These are phyloP conservation scores for Rhypophila decipiens DNA, from an alignment of 495 filamentous ascomycete species.

Conservation along the genomic window DNA sequence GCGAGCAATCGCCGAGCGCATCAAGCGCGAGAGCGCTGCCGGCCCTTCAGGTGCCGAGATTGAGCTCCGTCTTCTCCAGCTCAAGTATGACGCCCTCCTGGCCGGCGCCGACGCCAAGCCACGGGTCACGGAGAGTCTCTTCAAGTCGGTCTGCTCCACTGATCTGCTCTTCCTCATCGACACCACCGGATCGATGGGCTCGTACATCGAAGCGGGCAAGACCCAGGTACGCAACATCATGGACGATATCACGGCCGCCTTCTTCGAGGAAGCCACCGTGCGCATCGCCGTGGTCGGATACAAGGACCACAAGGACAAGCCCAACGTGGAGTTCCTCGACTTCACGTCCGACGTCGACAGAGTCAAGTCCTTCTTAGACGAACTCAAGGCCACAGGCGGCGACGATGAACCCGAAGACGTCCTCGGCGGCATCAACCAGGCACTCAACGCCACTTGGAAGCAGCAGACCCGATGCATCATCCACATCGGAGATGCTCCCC, in stretches of 20 bases:
- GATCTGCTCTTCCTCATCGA: conserved; percentile 37
- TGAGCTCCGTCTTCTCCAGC: conserved; percentile 16
- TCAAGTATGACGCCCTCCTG: conserved; percentile 14
- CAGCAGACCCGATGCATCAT: conserved; percentile 32
- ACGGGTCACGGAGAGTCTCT: conserved; percentile 15
- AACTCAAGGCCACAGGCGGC: conserved; percentile 18
- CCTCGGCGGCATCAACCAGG: conserved; percentile 23
- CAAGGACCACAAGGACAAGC: conserved; percentile 27
- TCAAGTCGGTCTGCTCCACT: conserved; percentile 28
- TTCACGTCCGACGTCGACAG: conserved; percentile 21
- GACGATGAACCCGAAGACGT: conserved; percentile 28
- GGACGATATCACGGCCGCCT: conserved; percentile 23
- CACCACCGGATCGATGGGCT: conserved; percentile 27
- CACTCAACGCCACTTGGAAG: conserved; percentile 22
- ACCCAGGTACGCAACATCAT: conserved; percentile 29
- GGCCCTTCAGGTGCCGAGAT: conserved; percentile 14
- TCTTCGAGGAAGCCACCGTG: conserved; percentile 34
- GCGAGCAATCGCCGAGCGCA: not conserved
- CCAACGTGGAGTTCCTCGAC: conserved; percentile 30
- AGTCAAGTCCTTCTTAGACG: conserved; percentile 18
- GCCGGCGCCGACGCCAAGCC: conserved; percentile 7
- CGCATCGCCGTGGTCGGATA: conserved; percentile 37
- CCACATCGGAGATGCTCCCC: conserved; percentile 32
- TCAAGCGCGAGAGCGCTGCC: not conserved
- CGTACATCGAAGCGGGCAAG: conserved; percentile 29